Evolutionary conservation across 2,329 filamentous ascomycete genomes (phyloP), one percentile per base, ranked within the genome.

Genomic region (Penicillium crustosum): DNA sequence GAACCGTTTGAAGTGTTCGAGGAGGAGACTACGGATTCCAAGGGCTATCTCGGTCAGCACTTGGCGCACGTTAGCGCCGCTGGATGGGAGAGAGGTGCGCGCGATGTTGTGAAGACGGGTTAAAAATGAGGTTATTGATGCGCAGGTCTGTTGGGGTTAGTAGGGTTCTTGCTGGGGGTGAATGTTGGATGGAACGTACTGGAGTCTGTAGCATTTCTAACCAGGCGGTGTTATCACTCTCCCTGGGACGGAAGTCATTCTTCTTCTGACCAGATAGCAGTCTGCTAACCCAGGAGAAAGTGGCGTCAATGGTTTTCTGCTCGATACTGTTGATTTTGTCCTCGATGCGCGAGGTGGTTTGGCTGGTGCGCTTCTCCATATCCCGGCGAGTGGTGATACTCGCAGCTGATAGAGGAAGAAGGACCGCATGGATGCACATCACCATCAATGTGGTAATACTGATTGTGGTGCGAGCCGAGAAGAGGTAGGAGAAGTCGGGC

Each of bases 1-100:
- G 78, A 96, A 99, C 69, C 91, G 92, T 70, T 96, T 94, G 77
- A 97, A 91, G 76, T 99, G 94, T 61, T 94, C 90, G 61, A 99
- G 87, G 5, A 99, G 83, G 10, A 95, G 83, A 49, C 83, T 79
- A 64, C 93, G 87, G 36, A 96, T 82, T 10, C 89, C 88, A 15
- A 93, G 79, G 1, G 91, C 93, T 23, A 97, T 84, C 77, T 97
- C 93, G 59, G 88, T 88, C 53, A 89, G 86, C 71, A 97, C 90
- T 49, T 88, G 83, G 54, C 90, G 87, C 1, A 96, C 83, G 67
- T 97, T 97, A 42, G 88, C 85, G 68, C 93, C 90, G 54, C 70
- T 75, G 10, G 72, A 65, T 35, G 75, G 73, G 17, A 99, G 82
- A 3, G 92, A 87, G 60, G 85, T 83, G 15, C 83, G 78, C 6